Evolutionary conservation across 176 grass and related monocot species (phyloP), one percentile per base, ranked within the genome.

Genomic region (Oryza meyeriana): DNA sequence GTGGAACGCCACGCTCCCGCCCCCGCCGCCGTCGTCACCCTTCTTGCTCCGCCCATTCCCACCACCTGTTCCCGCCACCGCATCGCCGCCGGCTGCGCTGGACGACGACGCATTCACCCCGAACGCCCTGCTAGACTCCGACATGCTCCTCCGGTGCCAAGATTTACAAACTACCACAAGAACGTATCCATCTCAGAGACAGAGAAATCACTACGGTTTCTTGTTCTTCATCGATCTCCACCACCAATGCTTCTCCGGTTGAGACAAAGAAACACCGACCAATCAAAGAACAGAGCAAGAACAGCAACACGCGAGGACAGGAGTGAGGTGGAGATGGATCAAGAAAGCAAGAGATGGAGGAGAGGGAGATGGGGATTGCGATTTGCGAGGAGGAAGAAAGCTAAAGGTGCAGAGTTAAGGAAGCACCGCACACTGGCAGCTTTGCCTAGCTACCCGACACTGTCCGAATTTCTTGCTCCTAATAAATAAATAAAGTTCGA

Each of bases 1-100:
- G 79, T 88, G 80, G 80, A 94, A 88, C 20, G 83, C 69, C 72
- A 94, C 85, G 75, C 76, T 69, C 7, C 75, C 76, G 10, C 63
- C 82, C 29, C 2, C 72, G 1, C 30, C 62, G 22, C 12, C 64
- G 64, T 1, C 27, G 8, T 0, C 57, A 42, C 10, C 16, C 3
- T 30, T 59, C 73, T 74, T 74, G 14, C 5, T 22, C 44, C 30
- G 8, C 8, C 29, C 70, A 31, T 5, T 14, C 20, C 26, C 48
- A 8, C 4, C 36, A 12, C 6, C 69, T 27, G 69, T 45, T 17
- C 69, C 27, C 14, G 39, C 24, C 26, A 29, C 39, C 18, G 76
- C 71, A 45, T 18, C 34, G 38, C 22, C 75, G 30, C 2, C 30
- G 69, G 4, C 67, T 14, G 2, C n/a, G 68, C 17, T 8, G 18